Conservation (phyloP, 257 asterid species). For the Cinchona pubescens region DNA sequence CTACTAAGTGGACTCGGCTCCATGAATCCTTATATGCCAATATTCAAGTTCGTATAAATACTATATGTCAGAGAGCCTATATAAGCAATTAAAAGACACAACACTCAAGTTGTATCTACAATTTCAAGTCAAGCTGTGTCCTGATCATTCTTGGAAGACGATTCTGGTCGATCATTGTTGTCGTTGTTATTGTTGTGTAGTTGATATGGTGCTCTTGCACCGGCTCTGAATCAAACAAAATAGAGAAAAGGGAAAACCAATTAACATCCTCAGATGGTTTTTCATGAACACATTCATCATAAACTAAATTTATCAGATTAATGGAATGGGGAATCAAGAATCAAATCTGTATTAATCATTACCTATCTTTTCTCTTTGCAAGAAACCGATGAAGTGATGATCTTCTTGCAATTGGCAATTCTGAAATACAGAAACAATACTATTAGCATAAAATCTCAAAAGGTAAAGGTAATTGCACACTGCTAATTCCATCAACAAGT, state of each 20-base stretch:
- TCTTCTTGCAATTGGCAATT: slow-evolving; percentile 80
- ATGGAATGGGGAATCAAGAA: neutral
- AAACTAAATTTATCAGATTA: neutral
- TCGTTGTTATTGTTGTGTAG: slow-evolving; percentile 29
- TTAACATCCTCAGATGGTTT: neutral
- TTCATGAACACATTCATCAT: neutral
- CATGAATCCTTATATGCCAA: no score
- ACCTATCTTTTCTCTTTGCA: slow-evolving; percentile 79
- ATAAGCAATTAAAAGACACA: neutral
- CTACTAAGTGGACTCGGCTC: no score
- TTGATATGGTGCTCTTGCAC: slow-evolving; percentile 61
- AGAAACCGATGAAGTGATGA: slow-evolving; percentile 78
- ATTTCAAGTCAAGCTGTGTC: slow-evolving; percentile 60
- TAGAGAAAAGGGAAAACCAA: neutral
- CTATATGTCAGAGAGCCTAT: neutral
- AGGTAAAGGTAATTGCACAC: neutral
- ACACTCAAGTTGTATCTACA: slow-evolving; percentile 25
- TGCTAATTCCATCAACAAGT: neutral
- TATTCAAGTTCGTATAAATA: neutral
- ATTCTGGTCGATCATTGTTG: slow-evolving; percentile 23
- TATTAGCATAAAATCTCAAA: neutral
- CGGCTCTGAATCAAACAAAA: slow-evolving; percentile 40
- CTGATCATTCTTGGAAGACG: slow-evolving; percentile 44
- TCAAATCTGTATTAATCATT: slow-evolving; percentile 7
- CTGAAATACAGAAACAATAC: slow-evolving; percentile 29